phyloP scores from a whole-genome alignment of 352 stramenopile species.

The Phytophthora aleatoria region DNA sequence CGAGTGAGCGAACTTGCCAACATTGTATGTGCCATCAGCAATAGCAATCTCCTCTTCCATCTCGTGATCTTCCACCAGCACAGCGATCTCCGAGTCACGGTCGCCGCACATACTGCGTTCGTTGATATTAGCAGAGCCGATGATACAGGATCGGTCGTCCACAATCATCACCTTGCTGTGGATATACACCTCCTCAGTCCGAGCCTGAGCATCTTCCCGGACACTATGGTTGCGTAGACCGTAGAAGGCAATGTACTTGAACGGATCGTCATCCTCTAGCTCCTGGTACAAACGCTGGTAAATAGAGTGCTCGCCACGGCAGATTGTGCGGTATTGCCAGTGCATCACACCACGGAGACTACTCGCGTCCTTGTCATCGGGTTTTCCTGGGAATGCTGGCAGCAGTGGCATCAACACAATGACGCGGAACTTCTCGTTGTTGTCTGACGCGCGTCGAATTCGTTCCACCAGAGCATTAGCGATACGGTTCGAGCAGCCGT shows the following conservation, averaged over 20 bases:
- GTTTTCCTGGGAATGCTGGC: slow-evolving; percentile 81
- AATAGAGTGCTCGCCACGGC: slow-evolving; percentile 79
- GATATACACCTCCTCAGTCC: slow-evolving; percentile 86
- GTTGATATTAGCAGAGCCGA: slow-evolving; percentile 89
- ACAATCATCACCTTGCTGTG: slow-evolving; percentile 94
- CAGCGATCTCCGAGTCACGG: slow-evolving; percentile 88
- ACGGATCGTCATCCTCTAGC: slow-evolving; percentile 76
- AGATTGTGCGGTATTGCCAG: slow-evolving; percentile 90
- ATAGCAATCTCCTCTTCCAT: slow-evolving; percentile 63
- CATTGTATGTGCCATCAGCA: slow-evolving; percentile 44
- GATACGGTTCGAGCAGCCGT: slow-evolving; percentile 80
- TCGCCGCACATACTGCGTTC: slow-evolving; percentile 88
- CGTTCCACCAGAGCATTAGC: slow-evolving; percentile 79
- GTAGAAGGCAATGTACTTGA: slow-evolving; percentile 90
- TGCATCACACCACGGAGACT: slow-evolving; percentile 87
- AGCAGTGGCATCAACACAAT: slow-evolving; percentile 87
- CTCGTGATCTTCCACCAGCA: slow-evolving; percentile 81
- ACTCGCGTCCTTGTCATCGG: slow-evolving; percentile 79
- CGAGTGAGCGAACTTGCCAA: slow-evolving; percentile 84
- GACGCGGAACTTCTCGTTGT: slow-evolving; percentile 85
- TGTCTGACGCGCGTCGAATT: slow-evolving; percentile 75
- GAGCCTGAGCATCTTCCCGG: slow-evolving; percentile 39
- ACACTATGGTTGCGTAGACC: slow-evolving; percentile 70
- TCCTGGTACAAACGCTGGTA: slow-evolving; percentile 83
- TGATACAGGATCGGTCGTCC: slow-evolving; percentile 80